Percentiles rank a stretch among this genome's conserved stretches.
Evolutionary conservation across 73 alveolate species (phyloP).

Genomic region (Breviolum minutum): DNA sequence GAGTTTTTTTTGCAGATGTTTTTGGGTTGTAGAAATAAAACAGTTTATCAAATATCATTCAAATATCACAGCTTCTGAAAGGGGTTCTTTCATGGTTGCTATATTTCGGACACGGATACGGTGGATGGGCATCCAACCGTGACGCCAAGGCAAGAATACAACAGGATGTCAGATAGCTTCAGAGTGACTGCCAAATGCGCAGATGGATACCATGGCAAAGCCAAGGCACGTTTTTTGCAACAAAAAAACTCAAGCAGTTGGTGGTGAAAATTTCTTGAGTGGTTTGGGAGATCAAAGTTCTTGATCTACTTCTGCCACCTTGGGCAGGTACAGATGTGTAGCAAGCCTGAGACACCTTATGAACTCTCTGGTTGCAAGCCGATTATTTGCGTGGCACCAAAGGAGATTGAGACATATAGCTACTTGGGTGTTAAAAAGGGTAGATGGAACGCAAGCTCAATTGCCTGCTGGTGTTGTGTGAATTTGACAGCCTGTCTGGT

Average conservation of each 20-base stretch:
- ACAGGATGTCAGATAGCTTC: slow-evolving; percentile 27
- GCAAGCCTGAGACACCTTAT: slow-evolving; percentile 54
- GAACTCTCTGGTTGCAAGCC: slow-evolving; percentile 57
- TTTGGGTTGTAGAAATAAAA: too few species aligned
- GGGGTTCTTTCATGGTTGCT: too few species aligned
- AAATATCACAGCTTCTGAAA: too few species aligned
- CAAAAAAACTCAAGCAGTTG: too few species aligned
- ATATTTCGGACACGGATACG: too few species aligned
- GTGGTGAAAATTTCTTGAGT: too few species aligned
- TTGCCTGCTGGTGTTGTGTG: neutral
- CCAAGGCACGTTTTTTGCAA: slow-evolving; percentile 4
- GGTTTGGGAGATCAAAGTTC: too few species aligned
- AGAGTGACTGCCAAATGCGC: slow-evolving; percentile 53
- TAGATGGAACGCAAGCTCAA: neutral
- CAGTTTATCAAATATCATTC: too few species aligned
- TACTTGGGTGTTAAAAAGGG: neutral
- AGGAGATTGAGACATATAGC: slow-evolving; percentile 64
- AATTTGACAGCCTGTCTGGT: too few species aligned
- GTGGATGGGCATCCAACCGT: too few species aligned
- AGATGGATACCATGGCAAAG: slow-evolving; percentile 25
- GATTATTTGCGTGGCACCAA: slow-evolving; percentile 35
- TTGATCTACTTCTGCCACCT: too few species aligned
- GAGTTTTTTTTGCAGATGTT: too few species aligned
- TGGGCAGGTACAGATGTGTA: slow-evolving; percentile 41
- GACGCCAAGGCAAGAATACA: slow-evolving; percentile 29